Percentiles rank a stretch among this genome's conserved stretches.
These are phyloP conservation scores for Stagonosporopsis cucurbitacearum DNA, from an alignment of 2,329 filamentous ascomycete genomes.

Conservation along the genomic window DNA sequence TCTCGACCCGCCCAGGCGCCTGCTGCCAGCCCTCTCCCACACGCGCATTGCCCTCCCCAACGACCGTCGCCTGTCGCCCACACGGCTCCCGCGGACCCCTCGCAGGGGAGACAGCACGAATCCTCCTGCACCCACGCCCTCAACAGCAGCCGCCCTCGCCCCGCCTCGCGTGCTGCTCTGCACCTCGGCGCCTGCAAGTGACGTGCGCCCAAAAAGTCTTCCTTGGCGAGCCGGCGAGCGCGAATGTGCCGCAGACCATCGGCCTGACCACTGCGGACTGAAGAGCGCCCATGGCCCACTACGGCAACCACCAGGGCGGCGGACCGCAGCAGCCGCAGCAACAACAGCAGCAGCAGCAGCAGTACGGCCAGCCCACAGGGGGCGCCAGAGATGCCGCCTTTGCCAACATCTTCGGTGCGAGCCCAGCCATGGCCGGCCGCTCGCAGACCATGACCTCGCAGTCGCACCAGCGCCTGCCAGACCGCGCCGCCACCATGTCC, in stretches of 20 bases:
- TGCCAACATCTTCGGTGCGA: conserved; percentile 92
- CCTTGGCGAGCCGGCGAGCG: conserved; percentile 17
- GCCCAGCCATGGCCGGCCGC: conserved; percentile 74
- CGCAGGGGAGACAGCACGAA: conserved; percentile 20
- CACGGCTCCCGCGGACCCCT: conserved; percentile 13
- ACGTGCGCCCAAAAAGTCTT: conserved; percentile 26
- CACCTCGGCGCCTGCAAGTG: conserved; percentile 19
- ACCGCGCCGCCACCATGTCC: conserved; percentile 75
- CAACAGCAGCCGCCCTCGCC: conserved; percentile 15
- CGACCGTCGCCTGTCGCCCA: neutral
- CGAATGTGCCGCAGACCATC: conserved; percentile 35
- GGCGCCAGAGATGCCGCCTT: conserved; percentile 91
- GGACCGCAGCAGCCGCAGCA: conserved; percentile 60
- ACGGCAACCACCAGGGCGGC: conserved; percentile 65
- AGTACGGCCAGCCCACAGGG: conserved; percentile 59
- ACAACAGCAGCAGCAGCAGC: conserved; percentile 62
- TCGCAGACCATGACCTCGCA: conserved; percentile 95
- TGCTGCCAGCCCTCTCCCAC: conserved; percentile 5
- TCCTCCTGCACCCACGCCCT: conserved; percentile 17
- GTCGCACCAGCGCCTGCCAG: conserved; percentile 65
- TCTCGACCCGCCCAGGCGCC: neutral
- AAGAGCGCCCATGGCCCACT: conserved; percentile 64
- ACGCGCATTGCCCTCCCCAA: neutral
- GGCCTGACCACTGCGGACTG: conserved; percentile 20
- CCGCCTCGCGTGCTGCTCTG: conserved; percentile 20